Conservation (phyloP, 1,284 basidiomycete species). For the Apiotrichum sp. region DNA sequence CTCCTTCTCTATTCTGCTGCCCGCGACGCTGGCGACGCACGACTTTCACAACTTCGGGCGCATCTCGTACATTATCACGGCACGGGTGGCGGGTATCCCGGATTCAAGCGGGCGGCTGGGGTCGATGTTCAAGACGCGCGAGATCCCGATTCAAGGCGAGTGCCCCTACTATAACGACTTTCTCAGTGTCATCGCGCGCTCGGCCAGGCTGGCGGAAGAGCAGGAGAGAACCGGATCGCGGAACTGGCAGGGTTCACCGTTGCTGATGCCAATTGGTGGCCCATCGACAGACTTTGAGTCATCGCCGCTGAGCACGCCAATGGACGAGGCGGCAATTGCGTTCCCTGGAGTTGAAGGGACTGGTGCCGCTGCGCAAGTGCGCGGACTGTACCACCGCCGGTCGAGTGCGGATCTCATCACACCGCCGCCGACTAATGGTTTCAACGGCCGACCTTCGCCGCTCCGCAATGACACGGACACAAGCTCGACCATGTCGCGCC, state of each 20-base stretch:
- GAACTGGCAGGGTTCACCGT: neutral
- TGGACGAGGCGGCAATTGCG: slow-evolving; percentile 10
- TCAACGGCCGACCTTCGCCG: neutral
- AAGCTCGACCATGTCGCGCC: slow-evolving; percentile 5
- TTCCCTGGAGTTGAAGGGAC: slow-evolving; percentile 4
- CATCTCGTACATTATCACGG: slow-evolving; percentile 34
- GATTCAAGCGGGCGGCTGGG: slow-evolving; percentile 1
- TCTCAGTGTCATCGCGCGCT: slow-evolving; percentile 32
- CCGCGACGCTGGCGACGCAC: slow-evolving; percentile 32
- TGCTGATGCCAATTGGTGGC: neutral
- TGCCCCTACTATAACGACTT: slow-evolving; percentile 31
- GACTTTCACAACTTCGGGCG: slow-evolving; percentile 29
- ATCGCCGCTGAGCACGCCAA: neutral
- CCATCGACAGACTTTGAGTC: neutral
- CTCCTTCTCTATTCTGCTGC: slow-evolving; percentile 32
- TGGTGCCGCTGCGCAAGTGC: neutral
- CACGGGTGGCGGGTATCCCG: slow-evolving; percentile 21
- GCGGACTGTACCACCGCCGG: slow-evolving; percentile 17
- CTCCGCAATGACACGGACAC: slow-evolving; percentile 12
- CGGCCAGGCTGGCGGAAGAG: slow-evolving; percentile 25
- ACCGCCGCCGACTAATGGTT: neutral
- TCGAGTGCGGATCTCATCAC: slow-evolving; percentile 6
- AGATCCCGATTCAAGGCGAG: slow-evolving; percentile 12
- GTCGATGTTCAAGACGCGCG: slow-evolving; percentile 12
- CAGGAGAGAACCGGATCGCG: slow-evolving; percentile 3